phyloP scores from a whole-genome alignment of 106 monocot genomes.

The Dendrobium huoshanense region DNA sequence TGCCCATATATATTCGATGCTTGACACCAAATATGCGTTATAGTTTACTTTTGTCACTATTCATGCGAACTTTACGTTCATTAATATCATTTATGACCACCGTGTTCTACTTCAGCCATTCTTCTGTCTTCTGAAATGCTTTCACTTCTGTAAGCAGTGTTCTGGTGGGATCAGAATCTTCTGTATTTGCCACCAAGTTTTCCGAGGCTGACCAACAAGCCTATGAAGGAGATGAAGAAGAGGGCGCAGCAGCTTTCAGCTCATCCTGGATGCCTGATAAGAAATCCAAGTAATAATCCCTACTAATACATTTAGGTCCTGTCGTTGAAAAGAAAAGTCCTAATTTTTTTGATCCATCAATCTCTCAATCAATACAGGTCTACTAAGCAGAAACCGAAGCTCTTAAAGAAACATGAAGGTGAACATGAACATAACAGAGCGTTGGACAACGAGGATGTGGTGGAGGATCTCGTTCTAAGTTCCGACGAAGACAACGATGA shows the following conservation, averaged over 20 bases:
- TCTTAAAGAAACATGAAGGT: slow-evolving; percentile 29
- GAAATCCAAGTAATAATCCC: slow-evolving; percentile 48
- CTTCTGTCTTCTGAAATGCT: neutral
- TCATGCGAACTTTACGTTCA: neutral
- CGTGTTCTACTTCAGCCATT: neutral
- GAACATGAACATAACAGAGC: slow-evolving; percentile 16
- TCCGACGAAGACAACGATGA: slow-evolving; percentile 35
- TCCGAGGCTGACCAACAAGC: slow-evolving; percentile 24
- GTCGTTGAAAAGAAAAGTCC: too few species aligned
- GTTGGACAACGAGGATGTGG: slow-evolving; percentile 58
- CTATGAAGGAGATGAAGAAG: slow-evolving; percentile 29
- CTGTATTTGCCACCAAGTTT: slow-evolving; percentile 35
- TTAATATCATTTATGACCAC: neutral
- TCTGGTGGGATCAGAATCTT: slow-evolving; percentile 64
- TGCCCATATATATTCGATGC: too few species aligned
- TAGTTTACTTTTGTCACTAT: neutral
- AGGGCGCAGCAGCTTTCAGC: slow-evolving; percentile 57
- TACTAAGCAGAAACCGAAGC: slow-evolving; percentile 21
- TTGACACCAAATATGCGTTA: neutral
- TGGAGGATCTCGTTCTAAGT: slow-evolving; percentile 87
- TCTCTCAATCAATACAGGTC: slow-evolving; percentile 12
- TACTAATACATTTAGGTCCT: neutral
- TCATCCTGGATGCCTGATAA: slow-evolving; percentile 75
- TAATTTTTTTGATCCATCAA: neutral
- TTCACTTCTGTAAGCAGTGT: slow-evolving; percentile 34